Evolutionary conservation across 1,139 yeast species (phyloP), one percentile per base, ranked within the genome.

Genomic region (Geotrichum carabidarum): DNA sequence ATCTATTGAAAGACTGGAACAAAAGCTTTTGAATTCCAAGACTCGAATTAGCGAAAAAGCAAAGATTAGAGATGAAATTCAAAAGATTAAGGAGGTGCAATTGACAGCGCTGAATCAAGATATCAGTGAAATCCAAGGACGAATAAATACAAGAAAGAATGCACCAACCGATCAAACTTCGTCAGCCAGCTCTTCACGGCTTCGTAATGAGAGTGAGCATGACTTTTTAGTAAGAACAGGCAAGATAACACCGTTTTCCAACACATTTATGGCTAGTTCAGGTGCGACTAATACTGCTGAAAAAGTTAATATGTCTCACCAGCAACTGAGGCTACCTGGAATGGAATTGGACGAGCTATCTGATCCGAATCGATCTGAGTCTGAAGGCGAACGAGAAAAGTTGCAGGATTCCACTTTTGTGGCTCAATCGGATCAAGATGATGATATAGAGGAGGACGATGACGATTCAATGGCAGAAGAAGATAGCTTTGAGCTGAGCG

Each of bases 191-290:
- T 68, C 68, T 15, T 75, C 67, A 12, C 67, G 71, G 57, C 73
- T 79, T 6, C 81, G 86, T 0, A 86, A 80, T 22, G 99, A 93
- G 65, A 71, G 87, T 0, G 88, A 86, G 63, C 81, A 81, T 56
- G 98, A 91, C 53, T 93, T 72, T 65, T 74, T 93, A 59, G 80
- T 93, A 0, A 76, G 99, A 60, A 91, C 91, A 0, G 99, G 99
- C 43, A 84, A 89, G 67, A 82, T 90, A 56, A 93, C 99, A 0
- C 99, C 99, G 0, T 93, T 93, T 74, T 95, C 97, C 9, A 82
- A 81, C 44, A 75, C 81, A 4, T 87, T 87, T 60, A 68, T 55
- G 52, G 52, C 57, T 7, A 52, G 69, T 4, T 50, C 70, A 8
- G 60, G 59, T 3, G 55, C 49, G 5, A 58, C 48, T 9, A 50